Conservation (phyloP, 2,329 filamentous ascomycete genomes). For the Penicillium aurantiogriseum region DNA sequence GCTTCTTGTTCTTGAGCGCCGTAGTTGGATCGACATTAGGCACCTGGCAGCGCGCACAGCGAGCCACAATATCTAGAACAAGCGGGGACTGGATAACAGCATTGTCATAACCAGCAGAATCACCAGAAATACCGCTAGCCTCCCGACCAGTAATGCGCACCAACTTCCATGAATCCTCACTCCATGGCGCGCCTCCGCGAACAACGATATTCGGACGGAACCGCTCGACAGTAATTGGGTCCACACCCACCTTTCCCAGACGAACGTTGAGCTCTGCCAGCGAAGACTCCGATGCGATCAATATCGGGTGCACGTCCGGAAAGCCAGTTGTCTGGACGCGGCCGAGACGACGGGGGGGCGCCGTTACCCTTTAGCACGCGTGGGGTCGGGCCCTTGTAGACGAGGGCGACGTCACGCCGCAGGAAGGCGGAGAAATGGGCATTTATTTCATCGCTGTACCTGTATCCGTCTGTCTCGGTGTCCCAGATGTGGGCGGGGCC, state of each 20-base stretch:
- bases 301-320: constrained; percentile 58
- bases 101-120: too few species aligned
- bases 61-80: constrained; percentile 57
- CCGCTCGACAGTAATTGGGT: constrained; percentile 58
- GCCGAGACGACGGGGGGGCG: constrained; percentile 54
- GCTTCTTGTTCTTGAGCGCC: constrained; percentile 55
- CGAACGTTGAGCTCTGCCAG: constrained; percentile 59
- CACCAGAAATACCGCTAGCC: constrained; percentile 3
- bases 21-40: constrained; percentile 66
- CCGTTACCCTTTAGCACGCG: constrained; percentile 58
- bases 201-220: constrained; percentile 66
- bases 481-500: constrained; percentile 58
- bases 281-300: constrained; percentile 56
- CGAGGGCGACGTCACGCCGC: constrained; percentile 54
- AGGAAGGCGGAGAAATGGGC: constrained; percentile 57
- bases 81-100: constrained; percentile 27
- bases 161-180: constrained; percentile 63
- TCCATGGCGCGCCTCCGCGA: constrained; percentile 56
- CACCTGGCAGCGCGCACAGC: constrained; percentile 61
- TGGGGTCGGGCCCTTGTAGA: constrained; percentile 61
- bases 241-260: constrained; percentile 43
- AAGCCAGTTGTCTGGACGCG: constrained; percentile 56
- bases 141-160: constrained; percentile 38
- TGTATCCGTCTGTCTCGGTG: constrained; percentile 56
- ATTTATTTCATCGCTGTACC: constrained; percentile 54